A percentile compares a stretch with the other conserved stretches of the same genome.
These are phyloP conservation scores for Sonneratia caseolaris DNA, from an alignment of 345 rosid species.

Conservation along the genomic window DNA sequence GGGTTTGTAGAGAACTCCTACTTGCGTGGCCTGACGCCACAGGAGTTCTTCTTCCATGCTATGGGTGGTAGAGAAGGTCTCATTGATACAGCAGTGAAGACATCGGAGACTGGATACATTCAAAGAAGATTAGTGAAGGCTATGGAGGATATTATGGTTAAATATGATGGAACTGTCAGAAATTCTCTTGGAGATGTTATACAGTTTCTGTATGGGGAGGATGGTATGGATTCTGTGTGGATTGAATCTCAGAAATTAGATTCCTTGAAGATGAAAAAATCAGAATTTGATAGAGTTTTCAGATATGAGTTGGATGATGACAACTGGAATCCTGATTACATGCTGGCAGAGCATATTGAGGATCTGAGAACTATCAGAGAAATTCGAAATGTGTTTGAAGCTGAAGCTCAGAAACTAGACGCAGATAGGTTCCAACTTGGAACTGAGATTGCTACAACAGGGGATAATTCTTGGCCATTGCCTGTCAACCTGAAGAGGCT, in stretches of 20 bases:
- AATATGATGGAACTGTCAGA: constrained; percentile 96
- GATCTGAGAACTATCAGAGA: constrained; percentile 85
- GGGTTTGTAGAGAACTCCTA: constrained; percentile 98
- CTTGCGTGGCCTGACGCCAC: constrained; percentile 95
- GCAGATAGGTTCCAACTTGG: constrained; percentile 80
- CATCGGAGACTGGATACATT: constrained; percentile 97
- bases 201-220: constrained; percentile 97
- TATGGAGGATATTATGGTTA: constrained; percentile 99
- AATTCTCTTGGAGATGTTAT: constrained; percentile 95
- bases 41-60: constrained; percentile 97
- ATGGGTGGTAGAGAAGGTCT: constrained; percentile 99
- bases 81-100: constrained; percentile 96
- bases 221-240: constrained; percentile 99
- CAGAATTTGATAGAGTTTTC: constrained; percentile 67
- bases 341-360: constrained; percentile 73
- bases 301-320: constrained; percentile 79
- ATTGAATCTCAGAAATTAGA: constrained; percentile 90
- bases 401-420: constrained; percentile 87
- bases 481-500: constrained; percentile 95
- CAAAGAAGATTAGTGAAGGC: constrained; percentile 98
- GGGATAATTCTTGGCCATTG: constrained; percentile 85
- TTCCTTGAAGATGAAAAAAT: constrained; percentile 79
- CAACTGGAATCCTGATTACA: constrained; percentile 78
- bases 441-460: constrained; percentile 86
- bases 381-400: constrained; percentile 85